Percentiles rank a stretch among this genome's conserved stretches.
Evolutionary conservation across 2,329 filamentous ascomycete genomes (phyloP).

Genomic region (Sporothrix phasma): DNA sequence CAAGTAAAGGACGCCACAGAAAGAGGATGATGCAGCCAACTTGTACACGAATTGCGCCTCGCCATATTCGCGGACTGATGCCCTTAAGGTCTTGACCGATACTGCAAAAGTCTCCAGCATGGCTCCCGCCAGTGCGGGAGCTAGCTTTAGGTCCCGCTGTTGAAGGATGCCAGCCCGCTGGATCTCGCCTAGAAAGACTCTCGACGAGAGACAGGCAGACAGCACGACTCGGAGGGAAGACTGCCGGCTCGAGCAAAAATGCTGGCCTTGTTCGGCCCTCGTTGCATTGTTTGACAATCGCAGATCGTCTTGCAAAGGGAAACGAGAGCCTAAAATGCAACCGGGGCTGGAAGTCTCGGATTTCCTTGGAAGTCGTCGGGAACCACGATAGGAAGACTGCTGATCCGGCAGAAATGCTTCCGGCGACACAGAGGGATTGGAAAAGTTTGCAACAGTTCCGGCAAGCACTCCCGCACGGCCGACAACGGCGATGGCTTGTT

Average conservation of each 20-base stretch:
- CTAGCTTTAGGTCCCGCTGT: slow-evolving; percentile 1
- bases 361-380: too few relatives aligned
- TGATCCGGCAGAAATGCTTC: background rate
- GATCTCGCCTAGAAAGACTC: background rate
- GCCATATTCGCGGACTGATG: background rate
- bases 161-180: background rate
- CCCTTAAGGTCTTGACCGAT: background rate
- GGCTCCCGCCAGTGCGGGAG: background rate
- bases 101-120: background rate
- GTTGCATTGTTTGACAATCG: background rate
- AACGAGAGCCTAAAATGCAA: background rate
- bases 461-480: too few relatives aligned
- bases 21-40: too few relatives aligned
- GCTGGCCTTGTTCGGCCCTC: background rate
- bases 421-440: background rate
- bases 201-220: background rate
- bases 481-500: too few relatives aligned
- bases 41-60: too few relatives aligned
- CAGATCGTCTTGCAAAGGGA: background rate
- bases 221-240: background rate
- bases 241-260: background rate
- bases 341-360: background rate
- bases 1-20: background rate
- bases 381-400: background rate
- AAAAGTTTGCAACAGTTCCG: background rate